phyloP scores from a whole-genome alignment of 1,284 basidiomycete genomes.

The Anthracocystis walkeri region DNA sequence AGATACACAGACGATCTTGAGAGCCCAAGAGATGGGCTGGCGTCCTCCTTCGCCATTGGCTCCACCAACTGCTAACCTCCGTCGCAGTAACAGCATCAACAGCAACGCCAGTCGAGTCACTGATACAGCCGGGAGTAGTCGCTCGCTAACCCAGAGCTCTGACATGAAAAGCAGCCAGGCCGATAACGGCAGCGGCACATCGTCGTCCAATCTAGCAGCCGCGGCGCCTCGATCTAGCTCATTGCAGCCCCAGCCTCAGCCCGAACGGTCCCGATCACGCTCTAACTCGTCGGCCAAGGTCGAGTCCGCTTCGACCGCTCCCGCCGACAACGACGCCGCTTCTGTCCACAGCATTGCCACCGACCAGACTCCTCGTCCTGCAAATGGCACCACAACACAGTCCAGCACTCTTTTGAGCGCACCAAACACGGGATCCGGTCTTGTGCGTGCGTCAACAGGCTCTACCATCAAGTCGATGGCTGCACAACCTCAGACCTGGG shows the following conservation, averaged over 20 bases:
- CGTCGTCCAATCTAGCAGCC: neutral
- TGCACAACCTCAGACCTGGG: slow-evolving; percentile 39
- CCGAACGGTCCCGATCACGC: slow-evolving; percentile 7
- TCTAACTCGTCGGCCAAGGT: slow-evolving; percentile 7
- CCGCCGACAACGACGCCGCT: slow-evolving; percentile 17
- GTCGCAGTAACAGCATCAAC: slow-evolving; percentile 33
- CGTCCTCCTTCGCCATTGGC: slow-evolving; percentile 42
- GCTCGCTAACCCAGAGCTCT: slow-evolving; percentile 12
- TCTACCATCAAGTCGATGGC: slow-evolving; percentile 49
- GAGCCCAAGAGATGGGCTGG: slow-evolving; percentile 59
- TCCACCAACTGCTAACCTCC: slow-evolving; percentile 22
- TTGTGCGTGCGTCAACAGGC: slow-evolving; percentile 40
- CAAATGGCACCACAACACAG: slow-evolving; percentile 2
- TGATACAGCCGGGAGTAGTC: slow-evolving; percentile 5
- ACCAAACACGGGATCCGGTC: slow-evolving; percentile 7
- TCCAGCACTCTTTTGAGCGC: slow-evolving; percentile 7
- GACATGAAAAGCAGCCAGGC: slow-evolving; percentile 17
- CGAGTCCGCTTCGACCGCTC: neutral
- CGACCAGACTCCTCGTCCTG: slow-evolving; percentile 27
- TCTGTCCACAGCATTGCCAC: slow-evolving; percentile 33
- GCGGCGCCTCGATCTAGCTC: slow-evolving; percentile 4
- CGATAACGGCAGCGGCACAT: neutral
- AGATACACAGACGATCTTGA: slow-evolving; percentile 42
- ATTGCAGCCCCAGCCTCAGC: slow-evolving; percentile 20
- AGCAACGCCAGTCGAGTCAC: slow-evolving; percentile 23